A percentile compares a stretch with the other conserved stretches of the same genome.
These are phyloP conservation scores for Ustilago hordei DNA, from an alignment of 1,284 basidiomycete species.

Conservation along the genomic window DNA sequence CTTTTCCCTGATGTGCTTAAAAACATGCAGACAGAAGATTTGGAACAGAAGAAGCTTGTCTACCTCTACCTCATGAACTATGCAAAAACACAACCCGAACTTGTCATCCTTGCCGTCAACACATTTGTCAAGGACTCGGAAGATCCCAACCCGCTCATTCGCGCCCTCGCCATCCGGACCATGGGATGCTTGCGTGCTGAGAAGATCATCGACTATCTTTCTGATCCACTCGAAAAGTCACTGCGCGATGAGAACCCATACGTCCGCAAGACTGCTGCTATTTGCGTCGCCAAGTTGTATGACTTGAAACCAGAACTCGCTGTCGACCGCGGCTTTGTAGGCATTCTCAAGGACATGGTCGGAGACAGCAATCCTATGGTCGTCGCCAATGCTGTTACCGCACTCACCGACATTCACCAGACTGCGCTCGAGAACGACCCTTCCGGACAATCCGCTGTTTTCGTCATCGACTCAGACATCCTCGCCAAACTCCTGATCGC, in stretches of 20 bases:
- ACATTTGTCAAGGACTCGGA: slow-evolving; percentile 96
- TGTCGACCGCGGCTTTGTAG: slow-evolving; percentile 92
- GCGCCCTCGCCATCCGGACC: slow-evolving; percentile 94
- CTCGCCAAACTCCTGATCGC: slow-evolving; percentile 93
- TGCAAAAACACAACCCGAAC: slow-evolving; percentile 95
- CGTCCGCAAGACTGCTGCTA: slow-evolving; percentile 84
- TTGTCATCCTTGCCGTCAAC: slow-evolving; percentile 97
- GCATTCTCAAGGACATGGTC: slow-evolving; percentile 85
- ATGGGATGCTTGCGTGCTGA: slow-evolving; percentile 97
- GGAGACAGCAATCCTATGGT: slow-evolving; percentile 98
- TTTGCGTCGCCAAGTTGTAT: slow-evolving; percentile 94
- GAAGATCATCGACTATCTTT: slow-evolving; percentile 98
- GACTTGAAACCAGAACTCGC: slow-evolving; percentile 95
- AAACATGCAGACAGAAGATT: slow-evolving; percentile 94
- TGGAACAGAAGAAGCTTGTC: slow-evolving; percentile 96
- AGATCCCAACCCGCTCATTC: slow-evolving; percentile 94
- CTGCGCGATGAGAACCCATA: slow-evolving; percentile 95
- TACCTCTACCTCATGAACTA: slow-evolving; percentile 99
- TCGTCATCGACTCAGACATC: slow-evolving; percentile 83
- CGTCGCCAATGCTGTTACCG: slow-evolving; percentile 92
- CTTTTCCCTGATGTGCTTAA: slow-evolving; percentile 95
- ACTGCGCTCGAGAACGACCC: slow-evolving; percentile 59
- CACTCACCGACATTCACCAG: slow-evolving; percentile 91
- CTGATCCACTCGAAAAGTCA: slow-evolving; percentile 90
- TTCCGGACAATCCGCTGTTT: slow-evolving; percentile 73